Conservation (phyloP, 1,284 basidiomycete genomes). For the Uromyces viciae-fabae region DNA sequence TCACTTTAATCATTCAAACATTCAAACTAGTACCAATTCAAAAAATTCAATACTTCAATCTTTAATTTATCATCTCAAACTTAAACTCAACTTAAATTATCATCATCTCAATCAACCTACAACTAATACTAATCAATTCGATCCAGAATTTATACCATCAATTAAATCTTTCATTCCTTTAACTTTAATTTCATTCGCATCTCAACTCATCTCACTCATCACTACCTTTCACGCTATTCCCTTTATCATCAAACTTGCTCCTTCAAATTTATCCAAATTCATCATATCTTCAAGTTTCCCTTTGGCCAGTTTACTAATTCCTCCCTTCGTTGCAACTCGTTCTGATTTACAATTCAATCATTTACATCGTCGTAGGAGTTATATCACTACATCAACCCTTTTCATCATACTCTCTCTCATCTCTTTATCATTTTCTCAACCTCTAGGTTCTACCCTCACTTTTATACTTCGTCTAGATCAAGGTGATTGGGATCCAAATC, state of each 20-base stretch:
- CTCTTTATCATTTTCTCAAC: conserved; percentile 23
- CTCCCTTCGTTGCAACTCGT: not conserved
- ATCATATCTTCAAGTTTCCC: conserved; percentile 20
- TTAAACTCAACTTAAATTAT: not conserved
- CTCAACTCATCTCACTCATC: conserved; percentile 18
- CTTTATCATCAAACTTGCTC: conserved; percentile 21
- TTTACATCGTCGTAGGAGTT: not conserved
- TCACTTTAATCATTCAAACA: not conserved
- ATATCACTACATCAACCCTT: not conserved
- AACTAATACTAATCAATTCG: not conserved
- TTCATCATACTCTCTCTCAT: conserved; percentile 8
- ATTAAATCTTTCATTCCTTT: not conserved
- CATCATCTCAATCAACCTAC: not conserved
- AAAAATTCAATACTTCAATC: not conserved
- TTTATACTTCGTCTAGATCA: conserved; percentile 16
- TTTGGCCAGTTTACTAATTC: conserved; percentile 10
- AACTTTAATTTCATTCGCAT: not conserved
- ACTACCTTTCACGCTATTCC: conserved; percentile 20
- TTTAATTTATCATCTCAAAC: not conserved
- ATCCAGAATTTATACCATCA: not conserved
- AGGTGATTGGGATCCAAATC: conserved; percentile 30
- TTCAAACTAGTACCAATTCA: not conserved
- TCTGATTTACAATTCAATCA: not conserved
- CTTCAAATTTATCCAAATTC: not conserved
- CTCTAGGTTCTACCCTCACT: not conserved